Evolutionary conservation across 345 rosid genomes (phyloP).

Genomic region (Citrus hindsii): DNA sequence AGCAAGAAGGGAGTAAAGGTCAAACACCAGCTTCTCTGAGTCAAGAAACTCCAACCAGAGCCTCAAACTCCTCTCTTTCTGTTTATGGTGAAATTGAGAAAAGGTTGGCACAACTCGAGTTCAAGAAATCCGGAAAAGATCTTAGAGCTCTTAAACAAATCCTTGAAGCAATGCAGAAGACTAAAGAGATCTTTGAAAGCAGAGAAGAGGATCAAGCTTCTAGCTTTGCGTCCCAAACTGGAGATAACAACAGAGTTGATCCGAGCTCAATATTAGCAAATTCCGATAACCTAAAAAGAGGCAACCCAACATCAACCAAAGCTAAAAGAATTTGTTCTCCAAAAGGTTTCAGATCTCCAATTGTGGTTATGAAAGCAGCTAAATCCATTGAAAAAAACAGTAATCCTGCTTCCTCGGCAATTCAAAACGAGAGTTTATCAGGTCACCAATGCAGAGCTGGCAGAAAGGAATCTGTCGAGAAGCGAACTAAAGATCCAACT

Average conservation of each 20-base stretch:
- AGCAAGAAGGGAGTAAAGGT: conserved; percentile 49
- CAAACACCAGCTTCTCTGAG: conserved; percentile 32
- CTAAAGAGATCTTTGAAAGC: conserved; percentile 36
- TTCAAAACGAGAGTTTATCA: conserved; percentile 28
- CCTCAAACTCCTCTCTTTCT: conserved; percentile 31
- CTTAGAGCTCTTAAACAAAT: conserved; percentile 84
- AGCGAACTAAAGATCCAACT: conserved; percentile 45
- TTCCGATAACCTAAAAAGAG: conserved; percentile 16
- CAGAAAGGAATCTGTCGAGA: conserved; percentile 34
- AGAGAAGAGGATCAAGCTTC: conserved; percentile 37
- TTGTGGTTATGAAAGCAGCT: conserved; percentile 54
- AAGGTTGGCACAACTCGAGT: conserved; percentile 68
- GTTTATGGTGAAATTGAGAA: conserved; percentile 85
- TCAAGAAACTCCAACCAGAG: conserved; percentile 25
- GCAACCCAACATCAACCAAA: conserved; percentile 30
- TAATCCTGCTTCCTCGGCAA: conserved; percentile 23
- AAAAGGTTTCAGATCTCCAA: conserved; percentile 44
- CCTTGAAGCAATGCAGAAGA: conserved; percentile 81
- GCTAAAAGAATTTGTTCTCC: conserved; percentile 39
- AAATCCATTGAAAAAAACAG: conserved; percentile 29
- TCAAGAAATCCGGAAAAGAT: conserved; percentile 75
- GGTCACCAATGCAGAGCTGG: conserved; percentile 28
- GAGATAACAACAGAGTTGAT: conserved; percentile 19
- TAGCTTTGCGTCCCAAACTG: conserved; percentile 23
- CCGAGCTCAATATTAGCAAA: conserved; percentile 28